Percentiles rank a stretch among this genome's conserved stretches.
Evolutionary conservation across 164 flowering plant species (phyloP).

Genomic region (Pachysandra terminalis): DNA sequence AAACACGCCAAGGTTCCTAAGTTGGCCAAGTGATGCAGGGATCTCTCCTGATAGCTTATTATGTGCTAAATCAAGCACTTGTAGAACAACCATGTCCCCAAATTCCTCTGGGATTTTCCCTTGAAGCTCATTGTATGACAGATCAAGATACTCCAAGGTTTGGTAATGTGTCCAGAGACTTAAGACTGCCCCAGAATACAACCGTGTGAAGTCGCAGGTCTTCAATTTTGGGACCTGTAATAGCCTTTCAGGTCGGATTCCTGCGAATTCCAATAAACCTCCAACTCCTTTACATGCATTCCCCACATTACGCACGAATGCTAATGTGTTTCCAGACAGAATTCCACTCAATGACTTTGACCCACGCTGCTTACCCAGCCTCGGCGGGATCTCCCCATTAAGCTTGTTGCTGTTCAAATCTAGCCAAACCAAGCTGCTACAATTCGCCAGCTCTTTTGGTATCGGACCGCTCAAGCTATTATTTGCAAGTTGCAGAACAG

Average conservation of each 20-base stretch:
- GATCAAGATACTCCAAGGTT: slow-evolving; percentile 81
- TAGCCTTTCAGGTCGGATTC: slow-evolving; percentile 80
- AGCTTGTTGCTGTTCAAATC: slow-evolving; percentile 74
- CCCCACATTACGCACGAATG: slow-evolving; percentile 78
- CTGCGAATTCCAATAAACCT: slow-evolving; percentile 82
- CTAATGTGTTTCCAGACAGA: slow-evolving; percentile 71
- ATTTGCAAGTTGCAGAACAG: slow-evolving; percentile 79
- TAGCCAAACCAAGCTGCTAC: slow-evolving; percentile 85
- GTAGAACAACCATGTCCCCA: slow-evolving; percentile 72
- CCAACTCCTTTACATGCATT: slow-evolving; percentile 90
- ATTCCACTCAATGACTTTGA: slow-evolving; percentile 61
- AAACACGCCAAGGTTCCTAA: slow-evolving; percentile 74
- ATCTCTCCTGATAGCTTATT: slow-evolving; percentile 84
- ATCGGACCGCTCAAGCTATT: slow-evolving; percentile 70
- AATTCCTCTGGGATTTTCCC: slow-evolving; percentile 80
- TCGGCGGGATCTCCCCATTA: slow-evolving; percentile 68
- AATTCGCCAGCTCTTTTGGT: slow-evolving; percentile 63
- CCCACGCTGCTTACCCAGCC: slow-evolving; percentile 71
- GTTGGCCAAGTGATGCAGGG: slow-evolving; percentile 60
- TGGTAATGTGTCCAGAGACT: slow-evolving; percentile 68
- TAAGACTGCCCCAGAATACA: slow-evolving; percentile 81
- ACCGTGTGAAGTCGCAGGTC: slow-evolving; percentile 71
- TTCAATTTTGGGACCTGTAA: slow-evolving; percentile 61
- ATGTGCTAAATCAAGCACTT: slow-evolving; percentile 69
- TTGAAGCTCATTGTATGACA: slow-evolving; percentile 71